Evolutionary conservation across 1,284 basidiomycete species (phyloP).

Genomic region (Ceratobasidium sp.): DNA sequence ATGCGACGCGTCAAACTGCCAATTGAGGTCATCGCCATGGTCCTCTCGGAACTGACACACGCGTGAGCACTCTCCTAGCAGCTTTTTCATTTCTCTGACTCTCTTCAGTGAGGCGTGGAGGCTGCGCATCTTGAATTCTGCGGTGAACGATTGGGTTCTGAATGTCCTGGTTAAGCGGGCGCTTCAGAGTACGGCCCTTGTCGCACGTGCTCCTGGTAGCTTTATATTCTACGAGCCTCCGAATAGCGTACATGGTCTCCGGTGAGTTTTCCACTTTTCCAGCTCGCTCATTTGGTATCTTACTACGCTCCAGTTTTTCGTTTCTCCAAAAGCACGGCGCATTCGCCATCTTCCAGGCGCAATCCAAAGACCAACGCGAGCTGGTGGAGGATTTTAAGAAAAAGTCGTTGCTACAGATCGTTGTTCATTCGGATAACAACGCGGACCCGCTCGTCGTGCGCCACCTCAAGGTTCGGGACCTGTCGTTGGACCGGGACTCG

Average conservation of each 20-base stretch:
- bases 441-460: constrained; percentile 31
- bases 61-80: constrained; percentile 1
- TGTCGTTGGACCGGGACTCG: constrained; percentile 27
- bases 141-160: constrained; percentile 35
- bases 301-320: constrained; percentile 17
- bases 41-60: constrained; percentile 33
- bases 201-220: constrained; percentile 32
- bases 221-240: constrained; percentile 37
- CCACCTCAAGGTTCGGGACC: constrained; percentile 28
- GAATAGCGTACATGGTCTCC: constrained; percentile 20
- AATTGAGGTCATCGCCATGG: constrained; percentile 35
- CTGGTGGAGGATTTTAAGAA: constrained; percentile 3
- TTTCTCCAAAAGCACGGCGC: constrained; percentile 38
- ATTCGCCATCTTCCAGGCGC: constrained; percentile 27
- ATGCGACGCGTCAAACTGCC: constrained; percentile 37
- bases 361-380: constrained; percentile 6
- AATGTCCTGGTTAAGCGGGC: constrained; percentile 36
- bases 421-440: constrained; percentile 31
- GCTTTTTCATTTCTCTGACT: not conserved
- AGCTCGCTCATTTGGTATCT: constrained; percentile 8
- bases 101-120: constrained; percentile 31
- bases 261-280: constrained; percentile 4
- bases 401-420: constrained; percentile 30
- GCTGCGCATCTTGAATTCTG: constrained; percentile 21
- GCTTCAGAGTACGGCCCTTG: constrained; percentile 20